Evolutionary conservation across 139 green algal species (phyloP), one percentile per base, ranked within the genome.

Genomic region (Trebouxia sp.): DNA sequence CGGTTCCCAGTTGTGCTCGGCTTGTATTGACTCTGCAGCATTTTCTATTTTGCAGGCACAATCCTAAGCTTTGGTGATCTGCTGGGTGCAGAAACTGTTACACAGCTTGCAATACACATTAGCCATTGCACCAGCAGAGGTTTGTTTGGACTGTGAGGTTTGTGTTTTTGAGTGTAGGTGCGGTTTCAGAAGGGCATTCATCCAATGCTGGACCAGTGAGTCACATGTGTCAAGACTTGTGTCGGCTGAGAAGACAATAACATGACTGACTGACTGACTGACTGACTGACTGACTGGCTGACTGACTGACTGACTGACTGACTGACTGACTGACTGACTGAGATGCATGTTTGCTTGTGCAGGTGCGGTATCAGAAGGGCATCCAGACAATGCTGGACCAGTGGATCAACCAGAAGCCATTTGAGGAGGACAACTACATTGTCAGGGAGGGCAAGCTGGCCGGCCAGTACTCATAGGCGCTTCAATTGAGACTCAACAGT

Each of bases 361-460:
- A 79, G 79, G 45, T 66, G 35, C 43, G 81, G 30, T 78, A 78
- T n/a, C 74, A 78, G 7, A 45, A 67, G 32, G 75, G 74, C 32
- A 53, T 72, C 20, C 75, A 81, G 56, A 42, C 75, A n/a, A 81
- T 85, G 24, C 75, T 85, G 75, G 43, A 75, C 24, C 58, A 42
- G 7, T 77, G 41, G 26, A 67, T 85, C 48, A 78, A 85, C 24
- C 37, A 53, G 5, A 48, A 85, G 81, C 66, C 80, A 14, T 62
- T 83, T 37, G 66, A 74, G 11, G 80, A 83, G 38, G 67, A 83
- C 26, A 75, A 75, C 28, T 80, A 80, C 80, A 83, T 83, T 47
- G 80, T 83, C 35, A 47, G 67, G 6, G 80, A 79, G 48, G 80
- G 80, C 38, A 79, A 79, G 69, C 67, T 83, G 50, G 80, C 80